Base-by-base conservation (phyloP, 768 basidiomycete genomes). In the Leccinum variicolor region DNA sequence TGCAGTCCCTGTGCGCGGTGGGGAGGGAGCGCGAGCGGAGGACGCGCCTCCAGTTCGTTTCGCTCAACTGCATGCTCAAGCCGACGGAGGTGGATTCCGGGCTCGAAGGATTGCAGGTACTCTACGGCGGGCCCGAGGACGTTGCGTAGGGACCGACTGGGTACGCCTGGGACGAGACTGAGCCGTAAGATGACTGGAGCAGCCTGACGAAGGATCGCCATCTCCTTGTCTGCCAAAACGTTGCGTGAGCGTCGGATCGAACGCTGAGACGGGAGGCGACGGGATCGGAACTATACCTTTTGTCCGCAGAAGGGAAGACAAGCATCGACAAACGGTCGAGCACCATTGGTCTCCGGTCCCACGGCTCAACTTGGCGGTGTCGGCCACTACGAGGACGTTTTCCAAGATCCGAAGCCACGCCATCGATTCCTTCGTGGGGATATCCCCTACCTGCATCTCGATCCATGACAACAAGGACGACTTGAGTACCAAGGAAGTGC, bases 381-480 rank as follows among this genome's bases (percentile, higher is more conserved):
- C 80, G 2, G 76, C 76, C 1, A 83, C 69, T 23, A 80, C 69
- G 34, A 86, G 60, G 48, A 90, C 74, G 61, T 89, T 90, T 57
- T 86, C 85, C 3, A 89, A 62, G 46, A 89, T 82, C 52, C 80
- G 84, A 28, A 82, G 72, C 87, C 88, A 92, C 5, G 81, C 82
- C 13, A 86, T 64, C 9, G 73, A 72, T 58, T 85, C 81, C 0
- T 69, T 72, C n/a, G 62, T 57, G 1, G 46, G 23, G 2, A 25
- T 54, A 13, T 60, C 54, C 34, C 50, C 47, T 9, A 90, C 65
- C 64, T 92, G 89, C 73, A 89, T 84, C 66, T 90, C 86, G 25
- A 95, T 84, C 94, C 94, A 98, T 0, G 85, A 72, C 3, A 96
- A 73, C 8, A 95, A 76, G 1, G 48, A 81, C 0, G 87, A 85